Evolutionary conservation across 306 rosid genomes (phyloP).

Genomic region (Psophocarpus tetragonolobus): DNA sequence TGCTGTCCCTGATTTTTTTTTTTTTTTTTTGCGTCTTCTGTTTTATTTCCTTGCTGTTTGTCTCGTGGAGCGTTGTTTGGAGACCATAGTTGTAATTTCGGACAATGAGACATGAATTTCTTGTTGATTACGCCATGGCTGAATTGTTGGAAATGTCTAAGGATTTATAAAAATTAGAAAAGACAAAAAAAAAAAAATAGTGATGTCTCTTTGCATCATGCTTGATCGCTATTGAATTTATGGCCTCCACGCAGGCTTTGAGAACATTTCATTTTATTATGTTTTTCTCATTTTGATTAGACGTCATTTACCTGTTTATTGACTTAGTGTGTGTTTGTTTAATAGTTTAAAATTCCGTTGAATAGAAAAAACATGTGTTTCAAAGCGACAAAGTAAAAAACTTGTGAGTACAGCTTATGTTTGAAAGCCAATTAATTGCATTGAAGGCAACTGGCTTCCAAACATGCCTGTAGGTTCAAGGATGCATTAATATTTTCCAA

Average conservation of each 20-base stretch:
- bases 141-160: not conserved
- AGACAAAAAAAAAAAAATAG: not conserved
- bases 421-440: too few relatives aligned
- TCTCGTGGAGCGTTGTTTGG: not conserved
- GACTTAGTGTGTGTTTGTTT: too few relatives aligned
- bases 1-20: not conserved
- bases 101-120: not conserved
- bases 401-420: too few relatives aligned
- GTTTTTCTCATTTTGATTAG: not conserved
- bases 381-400: too few relatives aligned
- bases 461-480: not conserved
- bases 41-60: not conserved
- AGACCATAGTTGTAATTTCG: not conserved
- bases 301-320: not conserved
- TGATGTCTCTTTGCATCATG: not conserved
- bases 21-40: not conserved
- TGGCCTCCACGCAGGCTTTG: not conserved
- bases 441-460: too few relatives aligned
- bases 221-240: slow-evolving; percentile 4
- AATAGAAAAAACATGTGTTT: too few relatives aligned
- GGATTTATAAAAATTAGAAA: not conserved
- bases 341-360: too few relatives aligned
- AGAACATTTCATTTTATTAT: not conserved
- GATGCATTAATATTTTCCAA: not conserved
- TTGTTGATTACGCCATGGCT: not conserved